Conservation (phyloP, 2,329 filamentous ascomycete genomes). For the Trichoderma sp. region DNA sequence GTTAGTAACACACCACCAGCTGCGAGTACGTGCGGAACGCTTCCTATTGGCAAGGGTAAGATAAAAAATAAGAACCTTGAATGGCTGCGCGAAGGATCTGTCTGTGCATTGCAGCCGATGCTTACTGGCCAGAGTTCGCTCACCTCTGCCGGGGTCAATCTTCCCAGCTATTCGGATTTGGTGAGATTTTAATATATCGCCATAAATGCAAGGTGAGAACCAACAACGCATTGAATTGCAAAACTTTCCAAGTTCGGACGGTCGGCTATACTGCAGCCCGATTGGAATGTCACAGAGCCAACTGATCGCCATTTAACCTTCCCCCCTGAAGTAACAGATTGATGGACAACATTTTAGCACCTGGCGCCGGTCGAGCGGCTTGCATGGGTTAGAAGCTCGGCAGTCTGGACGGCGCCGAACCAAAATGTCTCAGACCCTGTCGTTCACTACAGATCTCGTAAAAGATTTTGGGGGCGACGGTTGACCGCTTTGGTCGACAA, state of each 20-base stretch:
- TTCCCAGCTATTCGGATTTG: slow-evolving; percentile 1
- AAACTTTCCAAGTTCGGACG: not conserved
- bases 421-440: not conserved
- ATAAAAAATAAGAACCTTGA: not conserved
- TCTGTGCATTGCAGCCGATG: not conserved
- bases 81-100: not conserved
- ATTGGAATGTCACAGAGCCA: not conserved
- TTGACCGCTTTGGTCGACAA: not conserved
- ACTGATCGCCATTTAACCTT: slow-evolving; percentile 1
- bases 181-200: not conserved
- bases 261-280: not conserved
- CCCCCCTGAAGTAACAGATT: not conserved
- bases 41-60: slow-evolving; percentile 2
- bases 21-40: not conserved
- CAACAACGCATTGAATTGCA: not conserved
- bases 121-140: not conserved
- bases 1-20: not conserved
- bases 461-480: not conserved
- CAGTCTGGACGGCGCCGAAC: not conserved
- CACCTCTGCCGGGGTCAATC: not conserved
- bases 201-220: not conserved
- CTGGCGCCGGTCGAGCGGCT: slow-evolving; percentile 1
- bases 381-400: slow-evolving; percentile 8
- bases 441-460: not conserved
- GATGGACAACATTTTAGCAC: not conserved